Evolutionary conservation across 2,329 filamentous ascomycete genomes (phyloP), one percentile per base, ranked within the genome.

Genomic region (Aspergillus sp.): DNA sequence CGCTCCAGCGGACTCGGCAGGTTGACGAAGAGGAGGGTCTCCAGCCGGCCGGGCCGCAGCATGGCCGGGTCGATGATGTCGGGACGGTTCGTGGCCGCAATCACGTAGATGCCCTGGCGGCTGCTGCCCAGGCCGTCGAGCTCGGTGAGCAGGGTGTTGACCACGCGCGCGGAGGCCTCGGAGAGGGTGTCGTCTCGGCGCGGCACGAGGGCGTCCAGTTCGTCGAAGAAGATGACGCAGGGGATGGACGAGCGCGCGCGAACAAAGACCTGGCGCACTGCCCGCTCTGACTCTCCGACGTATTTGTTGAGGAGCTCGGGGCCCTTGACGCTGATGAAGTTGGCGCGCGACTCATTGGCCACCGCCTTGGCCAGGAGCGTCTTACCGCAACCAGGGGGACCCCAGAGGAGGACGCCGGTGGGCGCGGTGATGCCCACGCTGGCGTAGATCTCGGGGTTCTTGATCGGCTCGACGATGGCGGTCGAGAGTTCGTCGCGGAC

Each of bases 31-130:
- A 97, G 80, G n/a, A 87, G 83, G 0, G 87, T 93, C 58, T 92
- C 93, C 1, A 99, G 80, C 22, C 94, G 86, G 0, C 94, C 94
- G 0, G 94, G 93, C 1, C 94, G 87, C 10, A 97, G 81, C 84
- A 99, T 95, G 1, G 94, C 94, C 1, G 90, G 86, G 68, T 99
- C 94, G 60, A 99, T 97, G 76, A 96, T 95, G 66, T 97, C 93
- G 0, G 93, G 93, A 0, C 94, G 79, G 70, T 99, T 99, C 2
- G 94, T 97, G 0, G 94, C 94, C 20, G 89, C 94, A 53, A 99
- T 90, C 14, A 99, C 87, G 70, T 94, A 97, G 57, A 99, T 92
- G 14, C 93, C 93, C 44, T 85, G 82, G 35, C 94, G 84, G 60
- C 83, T 86, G 56, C 82, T 84, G 33, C 75, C 75, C 6, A 95